Evolutionary conservation across 1,284 basidiomycete genomes (phyloP), one percentile per base, ranked within the genome.

Genomic region (Moniliophthora roreri): DNA sequence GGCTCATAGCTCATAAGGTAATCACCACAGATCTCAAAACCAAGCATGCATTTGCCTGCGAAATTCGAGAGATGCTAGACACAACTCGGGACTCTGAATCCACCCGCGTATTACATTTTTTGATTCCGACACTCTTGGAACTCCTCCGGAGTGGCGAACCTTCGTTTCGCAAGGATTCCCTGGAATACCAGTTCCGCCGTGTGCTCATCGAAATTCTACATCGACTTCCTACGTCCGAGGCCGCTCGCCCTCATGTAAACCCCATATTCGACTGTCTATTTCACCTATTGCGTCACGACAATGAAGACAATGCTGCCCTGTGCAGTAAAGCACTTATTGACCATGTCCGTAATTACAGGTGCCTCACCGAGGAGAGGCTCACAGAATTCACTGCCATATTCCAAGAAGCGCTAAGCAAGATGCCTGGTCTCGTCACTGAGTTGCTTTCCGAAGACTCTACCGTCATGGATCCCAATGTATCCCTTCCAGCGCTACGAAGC

Each of bases 241-340:
- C 83, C 8, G 78, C 95, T 45, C 82, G 91, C 40, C 78, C 83
- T 37, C 87, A 92, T 60, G 81, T 86, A 23, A 74, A 81, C 26
- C 70, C 80, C 15, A 82, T 98, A 46, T 89, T 93, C 69, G 80
- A 79, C 46, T 82, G 82, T 45, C 81, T 98, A 81, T 80, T 98
- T 50, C 79, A 90, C 60, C 77, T 95, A 39, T 78, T 99, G 39
- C 88, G 90, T 46, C 78, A 85, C 58, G 98, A 99, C 75, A 98
- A 97, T 66, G 97, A 99, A 72, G 97, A 99, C 65, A 97, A 95
- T 65, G 97, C 91, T 1, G 82, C 90, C 28, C 81, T 89, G 2
- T 93, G 89, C 52, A 93, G 96, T 80, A 99, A 99, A 73, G 90
- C 89, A 54, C 82, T 97, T 63, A 88, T 95, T 57, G 97, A 99